These are phyloP conservation scores for Solanum verrucosum DNA, from an alignment of 257 asterid genomes.

Conservation along the genomic window DNA sequence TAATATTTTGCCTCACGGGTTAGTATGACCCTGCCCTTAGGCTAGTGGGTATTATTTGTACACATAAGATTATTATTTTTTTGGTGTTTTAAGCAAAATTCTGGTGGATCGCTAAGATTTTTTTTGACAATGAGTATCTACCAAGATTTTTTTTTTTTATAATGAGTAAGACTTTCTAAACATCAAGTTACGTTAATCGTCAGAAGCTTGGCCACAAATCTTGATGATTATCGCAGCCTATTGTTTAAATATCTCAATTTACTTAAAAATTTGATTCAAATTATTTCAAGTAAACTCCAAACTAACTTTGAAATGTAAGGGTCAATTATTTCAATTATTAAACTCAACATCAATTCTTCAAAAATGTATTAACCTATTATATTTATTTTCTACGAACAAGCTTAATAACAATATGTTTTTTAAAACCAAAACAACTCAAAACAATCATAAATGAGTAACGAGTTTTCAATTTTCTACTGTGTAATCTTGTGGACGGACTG, in stretches of 20 bases:
- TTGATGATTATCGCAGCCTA: rapidly evolving
- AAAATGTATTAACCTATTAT: background rate
- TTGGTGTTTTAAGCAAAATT: background rate
- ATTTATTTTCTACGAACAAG: background rate
- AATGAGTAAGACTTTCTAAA: background rate
- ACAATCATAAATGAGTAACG: background rate
- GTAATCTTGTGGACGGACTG: rapidly evolving
- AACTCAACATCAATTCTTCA: background rate
- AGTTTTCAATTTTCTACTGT: background rate
- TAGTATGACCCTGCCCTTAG: background rate
- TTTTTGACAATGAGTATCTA: background rate
- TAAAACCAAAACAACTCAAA: background rate
- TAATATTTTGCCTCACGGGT: background rate
- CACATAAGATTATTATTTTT: background rate
- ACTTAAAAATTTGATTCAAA: background rate
- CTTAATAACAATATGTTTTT: background rate
- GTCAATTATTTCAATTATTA: background rate
- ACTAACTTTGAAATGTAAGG: background rate
- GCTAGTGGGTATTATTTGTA: background rate
- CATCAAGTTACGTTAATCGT: background rate
- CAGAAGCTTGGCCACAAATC: rapidly evolving
- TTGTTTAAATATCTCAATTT: background rate
- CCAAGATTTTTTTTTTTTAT: background rate
- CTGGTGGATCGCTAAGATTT: background rate
- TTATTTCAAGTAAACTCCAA: background rate